Base-by-base conservation (phyloP, 352 stramenopile genomes). In the Phytophthora cryptogea region DNA sequence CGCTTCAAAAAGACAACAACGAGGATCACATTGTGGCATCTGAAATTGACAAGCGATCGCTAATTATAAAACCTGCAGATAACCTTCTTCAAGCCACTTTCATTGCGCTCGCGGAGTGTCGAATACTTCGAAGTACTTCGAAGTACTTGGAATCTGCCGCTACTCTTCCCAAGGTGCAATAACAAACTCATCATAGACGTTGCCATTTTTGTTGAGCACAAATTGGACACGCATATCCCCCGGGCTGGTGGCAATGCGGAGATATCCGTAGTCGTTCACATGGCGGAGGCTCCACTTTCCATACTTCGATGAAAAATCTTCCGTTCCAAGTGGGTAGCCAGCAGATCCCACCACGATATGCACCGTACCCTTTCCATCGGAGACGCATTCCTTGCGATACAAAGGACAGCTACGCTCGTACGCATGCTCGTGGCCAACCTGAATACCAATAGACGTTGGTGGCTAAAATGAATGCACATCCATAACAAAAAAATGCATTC, bases 401-500 rank as follows among this genome's bases (percentile, higher is more conserved):
- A 96, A 66, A 3, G 85, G 79, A 47, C 92, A 98, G 31, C 74
- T 92, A 17, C 89, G 81, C 49, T 97, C 78, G 66, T 97, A 97
- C 2, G 78, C 80, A 66, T 98, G 92, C 63, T 96, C 88, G 59
- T 98, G 92, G 0, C 90, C 92, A 54, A 83, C 76, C 59, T 90
- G 41, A n/a, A 28, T 27, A 27, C 8, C 58, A 36, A 40, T 10
- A 57, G 16, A 20, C 14, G n/a, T 14, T 14, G 26, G 59, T 8
- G 4, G 33, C 66, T 55, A 66, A 41, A 47, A n/a, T 20, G 37
- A 8, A 27, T 17, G 27, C 14, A 54, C 11, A 37, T 16, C 2
- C 42, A 31, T 1, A 27, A n/a, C 36, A 14, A 26, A 13, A n/a
- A 41, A 41, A 20, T 6, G 10, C 26, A 49, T 16, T 11, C 4